Evolutionary conservation across 1,139 yeast genomes (phyloP).

Genomic region (Blastobotrys malaysiensis): DNA sequence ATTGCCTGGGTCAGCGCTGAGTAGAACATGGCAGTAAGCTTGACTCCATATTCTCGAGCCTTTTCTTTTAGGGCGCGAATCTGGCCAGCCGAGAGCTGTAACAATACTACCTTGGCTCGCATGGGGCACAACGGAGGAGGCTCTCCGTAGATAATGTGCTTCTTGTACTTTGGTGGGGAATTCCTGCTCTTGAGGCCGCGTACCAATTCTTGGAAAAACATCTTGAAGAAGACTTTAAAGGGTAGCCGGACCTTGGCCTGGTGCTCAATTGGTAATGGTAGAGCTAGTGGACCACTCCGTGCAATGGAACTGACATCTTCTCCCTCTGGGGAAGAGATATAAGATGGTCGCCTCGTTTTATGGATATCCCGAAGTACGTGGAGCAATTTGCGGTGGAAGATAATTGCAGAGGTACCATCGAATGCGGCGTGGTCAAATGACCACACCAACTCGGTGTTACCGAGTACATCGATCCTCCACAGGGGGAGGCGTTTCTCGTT

Average conservation of each 20-base stretch:
- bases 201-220: not conserved
- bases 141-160: not conserved
- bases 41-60: constrained; percentile 12
- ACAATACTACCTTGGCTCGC: not conserved
- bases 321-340: not conserved
- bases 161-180: not conserved
- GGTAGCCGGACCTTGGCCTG: not conserved
- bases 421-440: constrained; percentile 20
- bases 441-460: constrained; percentile 16
- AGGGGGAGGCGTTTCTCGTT: constrained; percentile 13
- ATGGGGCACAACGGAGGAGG: not conserved
- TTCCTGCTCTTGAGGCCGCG: not conserved
- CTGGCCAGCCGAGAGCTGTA: not conserved
- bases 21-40: constrained; percentile 14
- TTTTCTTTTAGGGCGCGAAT: constrained; percentile 2
- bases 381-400: constrained; percentile 18
- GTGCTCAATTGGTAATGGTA: not conserved
- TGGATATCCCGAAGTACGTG: constrained; percentile 6
- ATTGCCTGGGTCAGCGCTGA: constrained; percentile 14
- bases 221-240: not conserved
- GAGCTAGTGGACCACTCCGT: not conserved
- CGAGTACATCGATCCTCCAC: constrained; percentile 20
- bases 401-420: constrained; percentile 22
- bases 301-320: not conserved
- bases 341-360: not conserved